A percentile compares a stretch with the other conserved stretches of the same genome.
Evolutionary conservation across 345 rosid genomes (phyloP).

Genomic region (Hibiscus trionum): DNA sequence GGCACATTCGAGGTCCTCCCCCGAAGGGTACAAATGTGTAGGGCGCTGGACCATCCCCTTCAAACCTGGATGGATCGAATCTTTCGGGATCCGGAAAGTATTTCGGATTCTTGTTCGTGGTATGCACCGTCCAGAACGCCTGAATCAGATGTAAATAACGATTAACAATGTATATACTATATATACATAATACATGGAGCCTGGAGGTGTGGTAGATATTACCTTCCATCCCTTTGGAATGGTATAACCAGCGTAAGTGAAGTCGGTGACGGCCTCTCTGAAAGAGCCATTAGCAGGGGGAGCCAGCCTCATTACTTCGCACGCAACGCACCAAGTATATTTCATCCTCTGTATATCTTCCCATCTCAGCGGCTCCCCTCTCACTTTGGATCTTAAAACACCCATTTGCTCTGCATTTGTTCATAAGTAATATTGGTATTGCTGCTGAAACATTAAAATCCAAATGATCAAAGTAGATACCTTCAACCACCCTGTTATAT

Average conservation of each 20-base stretch:
- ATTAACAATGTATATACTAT: neutral
- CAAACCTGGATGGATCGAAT: slow-evolving; percentile 26
- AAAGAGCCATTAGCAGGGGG: slow-evolving; percentile 20
- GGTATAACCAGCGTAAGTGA: slow-evolving; percentile 15
- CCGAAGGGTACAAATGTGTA: slow-evolving; percentile 24
- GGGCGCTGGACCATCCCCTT: slow-evolving; percentile 24
- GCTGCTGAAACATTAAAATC: neutral
- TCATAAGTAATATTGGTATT: no score
- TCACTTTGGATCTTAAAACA: slow-evolving; percentile 9
- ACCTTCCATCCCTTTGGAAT: slow-evolving; percentile 31
- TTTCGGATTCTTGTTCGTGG: slow-evolving; percentile 18
- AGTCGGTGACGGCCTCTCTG: slow-evolving; percentile 21
- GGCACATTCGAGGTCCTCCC: slow-evolving; percentile 26
- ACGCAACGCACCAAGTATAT: slow-evolving; percentile 18
- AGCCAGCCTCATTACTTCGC: slow-evolving; percentile 19
- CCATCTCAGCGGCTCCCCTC: slow-evolving; percentile 14
- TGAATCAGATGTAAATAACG: neutral
- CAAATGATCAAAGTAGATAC: neutral
- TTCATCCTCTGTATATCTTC: slow-evolving; percentile 26
- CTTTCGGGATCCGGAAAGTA: slow-evolving; percentile 26
- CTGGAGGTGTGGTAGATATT: no score
- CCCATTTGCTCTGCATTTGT: slow-evolving; percentile 15
- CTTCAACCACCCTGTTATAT: slow-evolving; percentile 10
- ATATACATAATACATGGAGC: no score
- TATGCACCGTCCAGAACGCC: slow-evolving; percentile 22